Conservation (phyloP, 2,329 filamentous ascomycete species). For the Proliferodiscus dingleyae region DNA sequence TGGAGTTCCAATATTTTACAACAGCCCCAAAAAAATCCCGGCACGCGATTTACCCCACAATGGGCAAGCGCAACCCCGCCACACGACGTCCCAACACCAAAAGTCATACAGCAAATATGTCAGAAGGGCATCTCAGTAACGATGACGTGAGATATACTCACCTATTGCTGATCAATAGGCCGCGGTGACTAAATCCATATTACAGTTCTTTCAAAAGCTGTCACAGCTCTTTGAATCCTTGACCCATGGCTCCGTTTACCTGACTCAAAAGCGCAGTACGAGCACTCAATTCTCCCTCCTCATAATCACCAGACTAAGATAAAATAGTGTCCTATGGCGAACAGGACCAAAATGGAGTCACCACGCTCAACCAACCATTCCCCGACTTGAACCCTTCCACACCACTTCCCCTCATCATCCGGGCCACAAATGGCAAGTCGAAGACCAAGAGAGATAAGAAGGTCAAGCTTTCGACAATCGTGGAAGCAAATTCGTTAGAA, state of each 20-base stretch:
- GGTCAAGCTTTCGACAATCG: conserved; percentile 77
- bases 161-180: background rate
- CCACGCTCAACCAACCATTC: conserved; percentile 47
- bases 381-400: conserved; percentile 54
- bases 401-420: conserved; percentile 70
- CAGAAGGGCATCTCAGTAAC: conserved; percentile 50
- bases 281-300: background rate
- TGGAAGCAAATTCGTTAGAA: conserved; percentile 70
- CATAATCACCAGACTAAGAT: conserved; percentile 9
- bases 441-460: conserved; percentile 44
- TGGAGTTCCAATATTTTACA: conserved; percentile 10
- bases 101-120: conserved; percentile 33
- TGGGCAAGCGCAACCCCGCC: background rate
- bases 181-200: conserved; percentile 20
- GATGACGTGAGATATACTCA: conserved; percentile 47
- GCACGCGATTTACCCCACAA: conserved; percentile 10
- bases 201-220: conserved; percentile 65
- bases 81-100: background rate
- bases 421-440: conserved; percentile 76
- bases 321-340: conserved; percentile 25
- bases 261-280: conserved; percentile 73
- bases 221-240: conserved; percentile 61
- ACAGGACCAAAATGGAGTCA: conserved; percentile 22
- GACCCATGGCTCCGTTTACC: conserved; percentile 68
- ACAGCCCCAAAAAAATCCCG: conserved; percentile 5